These are phyloP conservation scores for Singerocomus rubriflavus DNA, from an alignment of 1,284 basidiomycete species.

Conservation along the genomic window DNA sequence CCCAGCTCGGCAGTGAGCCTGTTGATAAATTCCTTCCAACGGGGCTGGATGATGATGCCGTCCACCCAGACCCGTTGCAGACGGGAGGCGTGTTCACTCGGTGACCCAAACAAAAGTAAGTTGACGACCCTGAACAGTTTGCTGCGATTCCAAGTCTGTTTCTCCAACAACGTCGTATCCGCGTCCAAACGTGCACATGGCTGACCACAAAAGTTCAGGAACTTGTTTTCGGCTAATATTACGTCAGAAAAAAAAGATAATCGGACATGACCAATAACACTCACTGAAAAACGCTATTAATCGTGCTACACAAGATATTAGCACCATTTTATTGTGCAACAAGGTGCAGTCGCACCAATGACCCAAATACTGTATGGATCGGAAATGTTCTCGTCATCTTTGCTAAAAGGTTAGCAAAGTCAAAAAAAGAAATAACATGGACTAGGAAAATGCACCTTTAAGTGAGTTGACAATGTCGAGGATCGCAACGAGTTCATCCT, in stretches of 20 bases:
- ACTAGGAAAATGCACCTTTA: conserved; percentile 5
- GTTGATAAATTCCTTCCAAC: conserved; percentile 36
- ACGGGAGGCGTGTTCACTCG: conserved; percentile 14
- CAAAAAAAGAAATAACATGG: no score
- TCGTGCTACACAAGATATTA: conserved; percentile 15
- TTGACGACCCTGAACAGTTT: conserved; percentile 5
- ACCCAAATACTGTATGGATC: conserved; percentile 17
- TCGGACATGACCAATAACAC: neutral
- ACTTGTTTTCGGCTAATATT: conserved; percentile 15
- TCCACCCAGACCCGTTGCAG: conserved; percentile 25
- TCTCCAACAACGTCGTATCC: conserved; percentile 8
- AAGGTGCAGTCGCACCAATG: conserved; percentile 9
- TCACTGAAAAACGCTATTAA: conserved; percentile 17
- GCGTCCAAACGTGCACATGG: conserved; percentile 17
- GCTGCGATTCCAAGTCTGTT: conserved; percentile 11
- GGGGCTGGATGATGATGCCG: conserved; percentile 23
- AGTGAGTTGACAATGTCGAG: conserved; percentile 18
- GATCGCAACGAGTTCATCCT: conserved; percentile 13
- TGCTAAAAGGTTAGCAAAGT: neutral
- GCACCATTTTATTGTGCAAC: neutral
- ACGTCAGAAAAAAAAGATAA: neutral
- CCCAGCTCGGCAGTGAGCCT: conserved; percentile 49
- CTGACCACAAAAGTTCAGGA: conserved; percentile 18
- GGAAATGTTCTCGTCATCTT: conserved; percentile 4
- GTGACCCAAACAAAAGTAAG: conserved; percentile 11